phyloP scores from a whole-genome alignment of 2,329 filamentous ascomycete genomes.

The Basipetospora chlamydospora region DNA sequence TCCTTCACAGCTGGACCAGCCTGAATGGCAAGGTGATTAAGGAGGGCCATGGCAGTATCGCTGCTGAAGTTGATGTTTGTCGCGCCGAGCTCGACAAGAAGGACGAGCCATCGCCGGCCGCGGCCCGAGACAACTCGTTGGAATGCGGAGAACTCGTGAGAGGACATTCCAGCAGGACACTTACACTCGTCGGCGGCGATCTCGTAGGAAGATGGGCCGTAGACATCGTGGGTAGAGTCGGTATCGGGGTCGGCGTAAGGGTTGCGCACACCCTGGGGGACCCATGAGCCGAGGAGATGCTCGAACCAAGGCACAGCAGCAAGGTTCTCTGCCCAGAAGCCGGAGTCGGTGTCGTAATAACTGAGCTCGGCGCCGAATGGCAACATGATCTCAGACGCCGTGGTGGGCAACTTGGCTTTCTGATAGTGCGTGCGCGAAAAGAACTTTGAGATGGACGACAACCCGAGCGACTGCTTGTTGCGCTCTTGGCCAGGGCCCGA shows the following conservation, averaged over 20 bases:
- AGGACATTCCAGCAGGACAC: constrained; percentile 29
- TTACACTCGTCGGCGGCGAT: constrained; percentile 31
- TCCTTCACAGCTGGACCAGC: constrained; percentile 29
- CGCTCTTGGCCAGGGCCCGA: too few relatives aligned
- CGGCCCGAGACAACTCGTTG: constrained; percentile 31
- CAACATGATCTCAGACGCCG: too few relatives aligned
- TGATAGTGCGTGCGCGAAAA: too few relatives aligned
- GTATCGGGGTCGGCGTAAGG: background rate
- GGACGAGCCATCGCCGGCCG: constrained; percentile 30
- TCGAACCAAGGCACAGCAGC: constrained; percentile 5
- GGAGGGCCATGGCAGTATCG: constrained; percentile 29
- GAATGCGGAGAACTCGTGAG: constrained; percentile 38
- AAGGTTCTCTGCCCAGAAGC: constrained; percentile 9
- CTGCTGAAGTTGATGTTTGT: constrained; percentile 45
- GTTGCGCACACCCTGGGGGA: background rate
- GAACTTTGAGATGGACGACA: too few relatives aligned
- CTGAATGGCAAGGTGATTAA: constrained; percentile 39
- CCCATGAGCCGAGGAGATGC: constrained; percentile 13
- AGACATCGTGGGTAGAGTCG: constrained; percentile 9
- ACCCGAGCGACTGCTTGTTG: too few relatives aligned
- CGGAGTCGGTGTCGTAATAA: background rate
- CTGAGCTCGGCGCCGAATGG: too few relatives aligned
- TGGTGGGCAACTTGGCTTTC: too few relatives aligned
- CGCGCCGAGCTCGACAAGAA: constrained; percentile 34
- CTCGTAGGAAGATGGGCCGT: constrained; percentile 31